These are phyloP conservation scores for Xylaria sp. DNA, from an alignment of 2,329 filamentous ascomycete species.

Conservation along the genomic window DNA sequence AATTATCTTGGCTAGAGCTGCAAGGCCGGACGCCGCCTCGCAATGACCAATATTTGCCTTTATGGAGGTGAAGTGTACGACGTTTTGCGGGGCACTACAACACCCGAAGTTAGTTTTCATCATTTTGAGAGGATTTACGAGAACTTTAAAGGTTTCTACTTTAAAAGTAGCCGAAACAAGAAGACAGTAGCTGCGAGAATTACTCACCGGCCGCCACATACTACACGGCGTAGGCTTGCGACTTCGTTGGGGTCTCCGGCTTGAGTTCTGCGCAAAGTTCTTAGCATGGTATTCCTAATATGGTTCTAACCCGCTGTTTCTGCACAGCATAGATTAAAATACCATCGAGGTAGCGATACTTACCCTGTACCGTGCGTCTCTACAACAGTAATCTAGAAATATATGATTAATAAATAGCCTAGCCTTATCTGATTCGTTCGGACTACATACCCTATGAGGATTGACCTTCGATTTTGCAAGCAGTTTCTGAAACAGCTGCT, in stretches of 20 bases:
- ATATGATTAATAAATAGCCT: too few relatives aligned
- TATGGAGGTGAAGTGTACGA: slow-evolving; percentile 31
- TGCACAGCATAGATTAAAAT: too few relatives aligned
- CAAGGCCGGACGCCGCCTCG: slow-evolving; percentile 35
- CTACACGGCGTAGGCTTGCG: slow-evolving; percentile 25
- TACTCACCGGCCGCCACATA: slow-evolving; percentile 14
- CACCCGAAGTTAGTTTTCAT: too few relatives aligned
- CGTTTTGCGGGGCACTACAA: slow-evolving; percentile 12
- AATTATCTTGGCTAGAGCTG: slow-evolving; percentile 34
- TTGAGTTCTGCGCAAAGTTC: slow-evolving; percentile 23
- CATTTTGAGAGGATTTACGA: too few relatives aligned
- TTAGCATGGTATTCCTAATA: too few relatives aligned
- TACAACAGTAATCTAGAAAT: not conserved
- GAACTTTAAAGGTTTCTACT: too few relatives aligned
- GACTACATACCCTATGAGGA: slow-evolving; percentile 22
- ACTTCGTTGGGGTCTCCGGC: slow-evolving; percentile 37
- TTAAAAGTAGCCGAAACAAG: too few relatives aligned
- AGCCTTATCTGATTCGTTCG: too few relatives aligned
- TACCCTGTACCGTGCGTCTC: slow-evolving; percentile 33
- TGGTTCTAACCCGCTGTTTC: too few relatives aligned
- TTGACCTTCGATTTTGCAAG: slow-evolving; percentile 23
- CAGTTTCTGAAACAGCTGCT: slow-evolving; percentile 26
- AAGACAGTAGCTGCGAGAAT: too few relatives aligned
- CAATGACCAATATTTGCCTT: slow-evolving; percentile 37
- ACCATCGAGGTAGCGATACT: too few relatives aligned